Conservation (phyloP, 139 green algal genomes). For the Coelastrella sp. region DNA sequence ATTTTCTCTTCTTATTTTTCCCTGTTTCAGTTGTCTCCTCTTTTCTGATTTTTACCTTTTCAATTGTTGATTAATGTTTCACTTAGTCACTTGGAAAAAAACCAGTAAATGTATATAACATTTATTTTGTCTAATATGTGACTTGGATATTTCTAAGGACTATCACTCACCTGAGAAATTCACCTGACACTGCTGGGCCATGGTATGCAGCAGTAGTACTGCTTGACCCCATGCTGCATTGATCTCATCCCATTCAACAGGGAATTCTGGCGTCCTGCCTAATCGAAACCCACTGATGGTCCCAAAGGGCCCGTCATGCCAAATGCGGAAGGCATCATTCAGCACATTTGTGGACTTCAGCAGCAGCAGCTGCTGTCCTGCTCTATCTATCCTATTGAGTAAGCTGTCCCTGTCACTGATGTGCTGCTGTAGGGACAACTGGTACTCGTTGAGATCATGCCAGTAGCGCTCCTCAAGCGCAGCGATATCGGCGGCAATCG, state of each 20-base stretch:
- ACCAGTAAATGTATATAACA: too few relatives aligned
- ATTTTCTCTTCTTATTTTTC: too few relatives aligned
- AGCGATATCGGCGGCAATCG: slow-evolving; percentile 61
- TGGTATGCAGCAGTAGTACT: slow-evolving; percentile 92
- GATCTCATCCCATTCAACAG: slow-evolving; percentile 97
- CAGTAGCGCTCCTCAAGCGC: slow-evolving; percentile 83
- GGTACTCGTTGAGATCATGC: slow-evolving; percentile 88
- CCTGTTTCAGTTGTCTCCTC: too few relatives aligned
- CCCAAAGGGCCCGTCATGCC: slow-evolving; percentile 88
- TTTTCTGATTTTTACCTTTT: too few relatives aligned
- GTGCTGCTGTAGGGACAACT: slow-evolving; percentile 73
- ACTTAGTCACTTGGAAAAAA: too few relatives aligned
- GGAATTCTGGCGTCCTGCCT: slow-evolving; percentile 75
- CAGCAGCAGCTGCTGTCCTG: slow-evolving; percentile 70
- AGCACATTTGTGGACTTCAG: slow-evolving; percentile 86
- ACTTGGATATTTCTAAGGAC: too few relatives aligned
- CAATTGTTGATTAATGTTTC: too few relatives aligned
- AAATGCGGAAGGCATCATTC: slow-evolving; percentile 92
- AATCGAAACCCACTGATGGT: slow-evolving; percentile 84
- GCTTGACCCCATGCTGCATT: slow-evolving; percentile 97
- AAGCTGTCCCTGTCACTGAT: slow-evolving; percentile 83
- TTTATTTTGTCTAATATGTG: too few relatives aligned
- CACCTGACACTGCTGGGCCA: slow-evolving; percentile 83
- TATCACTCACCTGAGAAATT: slow-evolving; percentile 48
- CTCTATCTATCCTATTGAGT: slow-evolving; percentile 66